Evolutionary conservation across 2,329 filamentous ascomycete species (phyloP).

Genomic region (Claviceps pusilla): DNA sequence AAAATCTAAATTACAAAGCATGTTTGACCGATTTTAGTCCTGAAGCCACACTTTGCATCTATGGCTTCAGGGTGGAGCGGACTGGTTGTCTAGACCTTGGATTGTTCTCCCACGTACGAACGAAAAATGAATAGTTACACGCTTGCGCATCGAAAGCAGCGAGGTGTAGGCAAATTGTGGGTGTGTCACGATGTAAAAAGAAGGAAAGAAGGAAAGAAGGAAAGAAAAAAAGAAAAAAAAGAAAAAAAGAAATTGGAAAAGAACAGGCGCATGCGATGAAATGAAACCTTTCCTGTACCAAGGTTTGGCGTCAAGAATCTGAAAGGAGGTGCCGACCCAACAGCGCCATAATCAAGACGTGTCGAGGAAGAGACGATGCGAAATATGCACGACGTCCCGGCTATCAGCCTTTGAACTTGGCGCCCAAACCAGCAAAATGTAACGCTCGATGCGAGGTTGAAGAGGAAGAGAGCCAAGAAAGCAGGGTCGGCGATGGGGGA

Average conservation of each 20-base stretch:
- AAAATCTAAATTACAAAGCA: slow-evolving; percentile 7
- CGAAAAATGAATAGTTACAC: slow-evolving; percentile 41
- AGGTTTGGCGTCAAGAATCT: no score
- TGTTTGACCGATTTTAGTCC: slow-evolving; percentile 53
- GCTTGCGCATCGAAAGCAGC: slow-evolving; percentile 40
- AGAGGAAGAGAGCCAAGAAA: not conserved
- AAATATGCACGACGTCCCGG: not conserved
- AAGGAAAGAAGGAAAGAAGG: no score
- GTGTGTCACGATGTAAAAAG: slow-evolving; percentile 10
- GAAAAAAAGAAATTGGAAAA: not conserved
- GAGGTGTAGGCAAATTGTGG: slow-evolving; percentile 50
- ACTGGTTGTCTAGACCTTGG: slow-evolving; percentile 52
- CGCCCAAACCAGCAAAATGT: not conserved
- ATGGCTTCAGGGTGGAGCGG: slow-evolving; percentile 51
- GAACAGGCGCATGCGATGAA: no score
- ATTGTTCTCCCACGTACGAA: slow-evolving; percentile 50
- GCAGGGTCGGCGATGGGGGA: not conserved
- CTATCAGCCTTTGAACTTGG: not conserved
- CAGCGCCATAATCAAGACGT: slow-evolving; percentile 1
- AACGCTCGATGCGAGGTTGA: not conserved
- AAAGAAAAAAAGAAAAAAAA: no score
- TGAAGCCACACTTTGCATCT: slow-evolving; percentile 37
- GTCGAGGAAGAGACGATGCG: not conserved
- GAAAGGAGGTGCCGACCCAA: not conserved
- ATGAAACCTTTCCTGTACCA: no score